These are phyloP conservation scores for Pichia kluyveri DNA, from an alignment of 805 yeast species.

Conservation along the genomic window DNA sequence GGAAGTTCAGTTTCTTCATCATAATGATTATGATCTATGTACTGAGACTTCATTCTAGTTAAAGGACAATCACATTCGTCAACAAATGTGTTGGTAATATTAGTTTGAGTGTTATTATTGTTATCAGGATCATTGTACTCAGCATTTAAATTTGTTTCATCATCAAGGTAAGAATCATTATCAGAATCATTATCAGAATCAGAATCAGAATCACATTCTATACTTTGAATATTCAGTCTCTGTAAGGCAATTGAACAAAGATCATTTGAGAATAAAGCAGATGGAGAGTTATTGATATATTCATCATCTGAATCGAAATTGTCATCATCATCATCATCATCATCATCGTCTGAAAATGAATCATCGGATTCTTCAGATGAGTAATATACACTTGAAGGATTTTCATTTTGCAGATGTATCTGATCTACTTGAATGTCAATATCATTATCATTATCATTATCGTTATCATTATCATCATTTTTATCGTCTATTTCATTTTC, in stretches of 20 bases:
- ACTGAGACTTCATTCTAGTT: slow-evolving; percentile 4
- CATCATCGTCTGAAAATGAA: slow-evolving; percentile 18
- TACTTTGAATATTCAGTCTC: not conserved
- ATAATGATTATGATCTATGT: not conserved
- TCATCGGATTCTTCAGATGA: slow-evolving; percentile 24
- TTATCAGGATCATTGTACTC: not conserved
- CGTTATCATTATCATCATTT: slow-evolving; percentile 2
- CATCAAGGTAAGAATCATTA: slow-evolving; percentile 1
- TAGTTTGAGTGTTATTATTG: not conserved
- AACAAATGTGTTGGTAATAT: not conserved
- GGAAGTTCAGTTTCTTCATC: slow-evolving; percentile 16
- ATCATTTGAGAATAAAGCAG: not conserved
- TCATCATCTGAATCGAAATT: not conserved
- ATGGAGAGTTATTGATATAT: no score
- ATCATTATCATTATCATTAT: slow-evolving; percentile 6
- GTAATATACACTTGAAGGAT: slow-evolving; percentile 2
- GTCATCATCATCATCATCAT: not conserved
- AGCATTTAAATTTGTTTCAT: not conserved
- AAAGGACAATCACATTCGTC: not conserved
- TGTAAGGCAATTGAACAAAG: slow-evolving; percentile 1
- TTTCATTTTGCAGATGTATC: not conserved
- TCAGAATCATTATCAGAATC: not conserved
- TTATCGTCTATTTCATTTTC: not conserved
- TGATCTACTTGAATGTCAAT: slow-evolving; percentile 8
- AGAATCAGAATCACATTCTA: not conserved